Evolutionary conservation across 768 basidiomycete genomes (phyloP), one percentile per base, ranked within the genome.

Genomic region (Lentinula raphanica): DNA sequence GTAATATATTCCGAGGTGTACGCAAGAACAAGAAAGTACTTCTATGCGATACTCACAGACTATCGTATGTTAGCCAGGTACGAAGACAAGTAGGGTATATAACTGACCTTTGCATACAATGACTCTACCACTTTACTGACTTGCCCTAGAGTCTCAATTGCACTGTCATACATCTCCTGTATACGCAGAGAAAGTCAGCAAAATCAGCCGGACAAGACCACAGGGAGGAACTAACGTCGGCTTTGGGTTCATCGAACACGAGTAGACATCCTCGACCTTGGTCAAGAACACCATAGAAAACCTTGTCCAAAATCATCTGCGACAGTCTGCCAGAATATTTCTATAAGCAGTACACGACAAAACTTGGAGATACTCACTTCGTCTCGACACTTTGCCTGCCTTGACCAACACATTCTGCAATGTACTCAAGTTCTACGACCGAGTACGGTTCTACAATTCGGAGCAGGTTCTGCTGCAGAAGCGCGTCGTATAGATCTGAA

Each of bases 291-390:
- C 96, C 96, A 61, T 92, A 83, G 62, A 98, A 83, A 1, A 95
- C 85, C 64, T 95, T 95, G 73, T 98, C 96, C 36, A 98, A 76
- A 61, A 98, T 99, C 96, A 99, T 98, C 69, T 99, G 96, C 29
- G 91, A 94, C 27, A 98, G 74, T 69, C 95, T 96, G 64, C 5
- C 31, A 19, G 5, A 21, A 49, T 48, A 38, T 13, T 6, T 38
- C 21, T n/a, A 15, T 50, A 12, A 17, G 13, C 17, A 19, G 42
- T 6, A 25, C 29, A 19, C 35, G 19, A 21, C 17, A 56, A 42
- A 27, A 46, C 17, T 40, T 42, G 40, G 23, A n/a, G 5, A 49
- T 23, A 19, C 87, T 62, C 60, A 94, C 94, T 97, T 98, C 21
- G 86, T 82, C 72, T 98, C 95, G 21, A 98, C 94, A 7, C 84